Percentiles rank a stretch among this genome's conserved stretches.
Evolutionary conservation across 2,329 filamentous ascomycete species (phyloP).

Genomic region (Camillea tinctor): DNA sequence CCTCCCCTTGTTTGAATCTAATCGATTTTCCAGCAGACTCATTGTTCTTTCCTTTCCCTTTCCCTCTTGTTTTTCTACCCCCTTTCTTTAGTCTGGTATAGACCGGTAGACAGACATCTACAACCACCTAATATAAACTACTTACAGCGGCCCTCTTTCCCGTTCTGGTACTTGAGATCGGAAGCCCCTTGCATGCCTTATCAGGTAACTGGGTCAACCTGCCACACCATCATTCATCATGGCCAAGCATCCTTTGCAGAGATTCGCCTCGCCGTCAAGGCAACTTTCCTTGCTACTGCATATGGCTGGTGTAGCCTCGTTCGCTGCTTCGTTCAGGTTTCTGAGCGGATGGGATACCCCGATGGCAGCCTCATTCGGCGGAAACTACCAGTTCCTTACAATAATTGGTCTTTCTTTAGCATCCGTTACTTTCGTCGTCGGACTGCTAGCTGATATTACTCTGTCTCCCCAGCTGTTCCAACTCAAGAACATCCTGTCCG

Average conservation of each 20-base stretch:
- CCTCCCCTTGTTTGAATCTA: background rate
- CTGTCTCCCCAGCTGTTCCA: constrained; percentile 57
- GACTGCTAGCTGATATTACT: constrained; percentile 63
- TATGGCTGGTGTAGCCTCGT: constrained; percentile 50
- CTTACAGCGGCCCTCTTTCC: too few relatives aligned
- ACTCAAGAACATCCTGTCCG: constrained; percentile 65
- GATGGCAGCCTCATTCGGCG: constrained; percentile 60
- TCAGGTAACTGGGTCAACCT: background rate
- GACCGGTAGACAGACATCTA: too few relatives aligned
- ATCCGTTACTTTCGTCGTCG: constrained; percentile 59
- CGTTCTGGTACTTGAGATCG: too few relatives aligned
- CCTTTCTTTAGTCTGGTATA: too few relatives aligned
- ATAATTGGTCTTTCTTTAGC: constrained; percentile 68
- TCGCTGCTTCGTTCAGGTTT: constrained; percentile 53
- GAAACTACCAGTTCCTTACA: constrained; percentile 71
- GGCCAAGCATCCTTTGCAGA: constrained; percentile 62
- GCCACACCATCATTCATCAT: constrained; percentile 39
- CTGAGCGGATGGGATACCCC: constrained; percentile 48
- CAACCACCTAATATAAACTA: too few relatives aligned
- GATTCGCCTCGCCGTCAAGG: constrained; percentile 63
- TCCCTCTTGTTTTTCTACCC: background rate
- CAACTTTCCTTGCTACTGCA: constrained; percentile 64
- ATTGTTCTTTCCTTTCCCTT: background rate
- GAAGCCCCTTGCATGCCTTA: too few relatives aligned
- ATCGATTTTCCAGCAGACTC: background rate